Evolutionary conservation across 208 protist genomes (phyloP).

Genomic region (Herpetomonas muscarum): DNA sequence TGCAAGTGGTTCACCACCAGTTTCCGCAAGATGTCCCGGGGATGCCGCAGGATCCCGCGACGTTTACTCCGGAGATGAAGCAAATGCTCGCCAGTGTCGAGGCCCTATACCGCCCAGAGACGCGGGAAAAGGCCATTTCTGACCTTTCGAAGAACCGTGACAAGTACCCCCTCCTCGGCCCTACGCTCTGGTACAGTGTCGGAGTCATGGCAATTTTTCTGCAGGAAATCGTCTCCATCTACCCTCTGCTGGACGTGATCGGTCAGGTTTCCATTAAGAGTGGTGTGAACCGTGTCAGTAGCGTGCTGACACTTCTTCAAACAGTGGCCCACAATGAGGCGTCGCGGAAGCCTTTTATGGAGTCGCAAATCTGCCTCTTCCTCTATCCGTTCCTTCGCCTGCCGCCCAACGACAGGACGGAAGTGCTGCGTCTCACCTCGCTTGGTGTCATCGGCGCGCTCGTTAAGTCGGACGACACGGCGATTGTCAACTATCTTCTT

Average conservation of each 20-base stretch:
- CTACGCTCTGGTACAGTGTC: conserved; percentile 97
- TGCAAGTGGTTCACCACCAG: too few species aligned
- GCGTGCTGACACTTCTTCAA: conserved; percentile 98
- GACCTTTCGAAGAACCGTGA: conserved; percentile 96
- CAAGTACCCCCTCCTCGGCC: conserved; percentile 90
- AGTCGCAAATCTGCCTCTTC: conserved; percentile 98
- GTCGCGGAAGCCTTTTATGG: conserved; percentile 97
- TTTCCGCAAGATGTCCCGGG: conserved; percentile 20
- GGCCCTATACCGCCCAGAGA: conserved; percentile 63
- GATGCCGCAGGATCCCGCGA: conserved; percentile 30
- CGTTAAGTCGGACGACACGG: conserved; percentile 91
- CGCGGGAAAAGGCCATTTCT: conserved; percentile 91
- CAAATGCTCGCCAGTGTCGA: conserved; percentile 44
- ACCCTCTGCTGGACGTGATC: conserved; percentile 93
- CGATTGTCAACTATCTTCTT: conserved; percentile 97
- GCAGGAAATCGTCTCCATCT: conserved; percentile 98
- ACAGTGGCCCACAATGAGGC: conserved; percentile 97
- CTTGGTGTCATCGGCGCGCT: conserved; percentile 99
- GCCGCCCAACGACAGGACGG: conserved; percentile 90
- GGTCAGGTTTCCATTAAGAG: conserved; percentile 45
- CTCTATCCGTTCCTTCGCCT: conserved; percentile 99
- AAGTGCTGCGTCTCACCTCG: conserved; percentile 97
- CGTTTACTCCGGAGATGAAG: conserved; percentile 21
- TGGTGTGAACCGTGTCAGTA: conserved; percentile 95
- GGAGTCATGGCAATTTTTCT: conserved; percentile 98